Conservation (phyloP, 495 filamentous ascomycete genomes). For the Hypoxylon fuscum region DNA sequence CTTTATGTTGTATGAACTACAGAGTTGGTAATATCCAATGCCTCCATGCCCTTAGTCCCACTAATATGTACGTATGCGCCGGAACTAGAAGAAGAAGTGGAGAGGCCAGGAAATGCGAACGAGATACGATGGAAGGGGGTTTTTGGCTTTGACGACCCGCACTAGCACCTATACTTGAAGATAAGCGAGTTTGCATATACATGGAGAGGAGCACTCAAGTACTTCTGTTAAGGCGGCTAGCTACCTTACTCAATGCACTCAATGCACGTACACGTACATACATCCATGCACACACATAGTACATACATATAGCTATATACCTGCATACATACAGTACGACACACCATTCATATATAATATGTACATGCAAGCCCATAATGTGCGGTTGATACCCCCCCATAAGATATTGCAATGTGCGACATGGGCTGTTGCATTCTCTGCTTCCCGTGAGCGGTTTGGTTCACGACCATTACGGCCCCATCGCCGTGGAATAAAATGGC, state of each 20-base stretch:
- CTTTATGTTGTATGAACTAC: slow-evolving; percentile 12
- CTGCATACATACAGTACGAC: slow-evolving; percentile 29
- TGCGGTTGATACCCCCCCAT: slow-evolving; percentile 24
- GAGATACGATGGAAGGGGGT: slow-evolving; percentile 1
- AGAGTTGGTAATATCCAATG: slow-evolving; percentile 25
- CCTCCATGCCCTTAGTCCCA: slow-evolving; percentile 8
- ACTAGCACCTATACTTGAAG: slow-evolving; percentile 17
- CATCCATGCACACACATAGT: slow-evolving; percentile 1
- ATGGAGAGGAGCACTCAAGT: not conserved
- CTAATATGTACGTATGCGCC: slow-evolving; percentile 29
- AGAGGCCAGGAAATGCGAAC: slow-evolving; percentile 26
- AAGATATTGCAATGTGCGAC: slow-evolving; percentile 17
- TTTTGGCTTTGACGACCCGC: slow-evolving; percentile 14
- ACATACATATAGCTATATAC: slow-evolving; percentile 16
- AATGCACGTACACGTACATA: slow-evolving; percentile 2
- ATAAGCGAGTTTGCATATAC: slow-evolving; percentile 7
- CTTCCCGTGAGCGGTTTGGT: slow-evolving; percentile 20
- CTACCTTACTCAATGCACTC: not conserved
- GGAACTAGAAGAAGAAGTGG: slow-evolving; percentile 41
- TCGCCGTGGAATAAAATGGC: slow-evolving; percentile 20
- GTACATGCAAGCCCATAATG: slow-evolving; percentile 28
- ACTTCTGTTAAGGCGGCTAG: slow-evolving; percentile 14
- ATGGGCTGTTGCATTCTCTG: slow-evolving; percentile 19
- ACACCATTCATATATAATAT: too few species aligned
- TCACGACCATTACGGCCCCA: slow-evolving; percentile 5